These are phyloP conservation scores for Lactarius sanguifluus DNA, from an alignment of 768 basidiomycete genomes.

Conservation along the genomic window DNA sequence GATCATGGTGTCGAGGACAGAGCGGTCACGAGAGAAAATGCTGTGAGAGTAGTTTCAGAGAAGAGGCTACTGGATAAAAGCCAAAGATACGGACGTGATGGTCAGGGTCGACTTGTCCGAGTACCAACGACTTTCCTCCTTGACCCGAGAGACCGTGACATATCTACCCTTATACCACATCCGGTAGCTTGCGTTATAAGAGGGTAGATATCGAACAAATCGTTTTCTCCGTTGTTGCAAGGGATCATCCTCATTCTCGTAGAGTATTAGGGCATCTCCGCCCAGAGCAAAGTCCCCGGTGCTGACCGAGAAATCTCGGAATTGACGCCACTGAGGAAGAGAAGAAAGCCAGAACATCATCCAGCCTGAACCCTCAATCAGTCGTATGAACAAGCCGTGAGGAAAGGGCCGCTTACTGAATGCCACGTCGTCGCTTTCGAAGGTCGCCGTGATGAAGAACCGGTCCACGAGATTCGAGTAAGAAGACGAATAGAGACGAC, in stretches of 20 bases:
- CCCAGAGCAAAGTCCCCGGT: constrained; percentile 44
- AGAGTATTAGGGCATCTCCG: constrained; percentile 31
- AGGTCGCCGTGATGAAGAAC: constrained; percentile 62
- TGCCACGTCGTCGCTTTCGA: constrained; percentile 57
- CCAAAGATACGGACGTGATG: constrained; percentile 41
- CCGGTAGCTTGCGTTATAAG: constrained; percentile 40
- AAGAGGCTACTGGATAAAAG: neutral
- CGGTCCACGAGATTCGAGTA: constrained; percentile 49
- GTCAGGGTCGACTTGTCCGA: constrained; percentile 42
- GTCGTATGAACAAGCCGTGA: constrained; percentile 11
- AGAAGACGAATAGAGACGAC: constrained; percentile 44
- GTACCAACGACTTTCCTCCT: constrained; percentile 40
- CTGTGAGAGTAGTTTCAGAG: constrained; percentile 13
- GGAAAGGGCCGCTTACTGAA: constrained; percentile 45
- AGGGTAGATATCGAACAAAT: constrained; percentile 46
- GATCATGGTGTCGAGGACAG: constrained; percentile 27
- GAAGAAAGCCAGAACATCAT: constrained; percentile 67
- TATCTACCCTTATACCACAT: constrained; percentile 49
- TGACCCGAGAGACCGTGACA: constrained; percentile 36
- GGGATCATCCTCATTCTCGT: constrained; percentile 12
- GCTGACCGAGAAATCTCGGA: constrained; percentile 53
- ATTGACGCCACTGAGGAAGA: constrained; percentile 58
- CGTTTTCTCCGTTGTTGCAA: constrained; percentile 15
- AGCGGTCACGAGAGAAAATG: constrained; percentile 21
- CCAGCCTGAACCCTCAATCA: constrained; percentile 49